Conservation (phyloP, 495 filamentous ascomycete genomes). For the Venustampulla echinocandica region DNA sequence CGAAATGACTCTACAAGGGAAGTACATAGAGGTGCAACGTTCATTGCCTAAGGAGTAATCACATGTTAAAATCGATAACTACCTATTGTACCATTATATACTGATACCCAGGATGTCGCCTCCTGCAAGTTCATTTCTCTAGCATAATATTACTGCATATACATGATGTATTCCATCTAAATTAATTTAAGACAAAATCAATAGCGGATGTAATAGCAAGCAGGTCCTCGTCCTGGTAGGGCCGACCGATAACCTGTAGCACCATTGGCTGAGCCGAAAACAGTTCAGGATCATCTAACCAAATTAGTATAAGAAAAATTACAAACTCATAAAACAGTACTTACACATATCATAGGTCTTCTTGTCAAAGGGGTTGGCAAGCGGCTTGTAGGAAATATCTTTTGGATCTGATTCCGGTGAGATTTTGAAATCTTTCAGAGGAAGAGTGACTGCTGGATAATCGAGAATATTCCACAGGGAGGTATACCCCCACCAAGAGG, state of each 20-base stretch:
- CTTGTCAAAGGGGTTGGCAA: not conserved
- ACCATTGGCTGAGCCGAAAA: not conserved
- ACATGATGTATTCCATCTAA: not conserved
- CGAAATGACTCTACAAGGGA: no score
- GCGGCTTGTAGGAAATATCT: not conserved
- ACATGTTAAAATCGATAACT: no score
- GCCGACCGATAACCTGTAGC: not conserved
- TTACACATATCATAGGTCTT: slow-evolving; percentile 1
- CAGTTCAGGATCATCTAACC: not conserved
- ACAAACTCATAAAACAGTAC: no score
- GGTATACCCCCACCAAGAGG: slow-evolving; percentile 1
- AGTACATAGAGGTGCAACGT: no score
- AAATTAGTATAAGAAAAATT: not conserved
- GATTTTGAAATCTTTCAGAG: not conserved
- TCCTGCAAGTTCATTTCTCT: no score
- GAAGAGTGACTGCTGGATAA: not conserved
- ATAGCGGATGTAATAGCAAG: not conserved
- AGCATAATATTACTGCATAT: no score
- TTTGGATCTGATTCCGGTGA: slow-evolving; percentile 1
- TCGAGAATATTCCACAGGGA: not conserved
- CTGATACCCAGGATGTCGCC: no score
- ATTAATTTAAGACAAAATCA: not conserved
- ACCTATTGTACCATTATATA: no score
- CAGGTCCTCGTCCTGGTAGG: not conserved
- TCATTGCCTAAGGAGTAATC: no score